A percentile compares a stretch with the other conserved stretches of the same genome.
phyloP scores from a whole-genome alignment of 1,284 basidiomycete genomes.

The Ustilago loliicola region DNA sequence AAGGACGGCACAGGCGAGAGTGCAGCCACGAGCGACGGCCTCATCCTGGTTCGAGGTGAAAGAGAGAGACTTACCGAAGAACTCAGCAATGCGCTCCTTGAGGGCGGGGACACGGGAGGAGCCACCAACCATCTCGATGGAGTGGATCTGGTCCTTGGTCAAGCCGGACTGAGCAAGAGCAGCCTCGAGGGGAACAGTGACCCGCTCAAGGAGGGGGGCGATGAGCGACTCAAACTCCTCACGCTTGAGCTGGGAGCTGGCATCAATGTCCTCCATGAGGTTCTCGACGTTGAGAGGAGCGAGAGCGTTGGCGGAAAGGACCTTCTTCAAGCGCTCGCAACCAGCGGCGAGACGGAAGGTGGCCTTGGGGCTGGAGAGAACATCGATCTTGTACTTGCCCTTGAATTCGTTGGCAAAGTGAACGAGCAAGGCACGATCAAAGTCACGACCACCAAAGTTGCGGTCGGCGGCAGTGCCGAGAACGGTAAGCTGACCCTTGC shows the following conservation, averaged over 20 bases:
- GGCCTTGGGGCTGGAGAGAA: constrained; percentile 68
- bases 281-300: constrained; percentile 70
- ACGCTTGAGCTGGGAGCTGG: constrained; percentile 68
- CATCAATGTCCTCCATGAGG: constrained; percentile 70
- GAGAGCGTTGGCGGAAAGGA: constrained; percentile 69
- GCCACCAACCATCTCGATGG: constrained; percentile 68
- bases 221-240: constrained; percentile 69
- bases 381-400: constrained; percentile 70
- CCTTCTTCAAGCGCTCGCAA: constrained; percentile 70
- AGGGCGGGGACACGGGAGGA: constrained; percentile 68
- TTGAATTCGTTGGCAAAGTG: constrained; percentile 70
- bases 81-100: constrained; percentile 65
- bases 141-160: constrained; percentile 67
- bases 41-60: constrained; percentile 70
- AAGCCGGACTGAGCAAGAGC: constrained; percentile 67
- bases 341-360: constrained; percentile 69
- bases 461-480: constrained; percentile 67
- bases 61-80: constrained; percentile 64
- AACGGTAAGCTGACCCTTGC: constrained; percentile 70
- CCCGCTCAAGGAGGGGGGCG: constrained; percentile 62
- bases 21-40: constrained; percentile 67
- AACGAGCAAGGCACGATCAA: constrained; percentile 68
- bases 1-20: constrained; percentile 69
- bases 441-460: constrained; percentile 70
- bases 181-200: constrained; percentile 61